Evolutionary conservation across 108 stramenopile species (phyloP).

Genomic region (Cyclotella kingstonii): DNA sequence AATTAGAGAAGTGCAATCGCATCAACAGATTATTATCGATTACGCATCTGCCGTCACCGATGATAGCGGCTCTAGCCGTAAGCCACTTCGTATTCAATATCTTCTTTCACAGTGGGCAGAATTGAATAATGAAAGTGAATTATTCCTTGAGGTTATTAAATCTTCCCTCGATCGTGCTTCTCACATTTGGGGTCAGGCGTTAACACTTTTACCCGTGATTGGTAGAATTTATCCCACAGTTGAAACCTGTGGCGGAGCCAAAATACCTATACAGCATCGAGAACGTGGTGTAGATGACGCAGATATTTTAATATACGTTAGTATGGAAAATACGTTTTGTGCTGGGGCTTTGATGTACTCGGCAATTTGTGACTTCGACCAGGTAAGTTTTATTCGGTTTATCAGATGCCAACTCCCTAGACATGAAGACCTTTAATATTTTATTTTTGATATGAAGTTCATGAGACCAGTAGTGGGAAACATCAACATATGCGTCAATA

Average conservation of each 20-base stretch:
- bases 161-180: slow-evolving; percentile 22
- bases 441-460: no score
- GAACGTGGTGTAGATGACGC: slow-evolving; percentile 36
- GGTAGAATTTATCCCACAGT: slow-evolving; percentile 33
- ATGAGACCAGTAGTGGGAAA: slow-evolving; percentile 41
- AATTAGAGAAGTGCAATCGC: slow-evolving; percentile 30
- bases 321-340: slow-evolving; percentile 38
- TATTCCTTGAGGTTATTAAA: slow-evolving; percentile 13
- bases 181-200: slow-evolving; percentile 19
- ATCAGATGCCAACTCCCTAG: no score
- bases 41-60: slow-evolving; percentile 14
- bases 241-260: slow-evolving; percentile 28
- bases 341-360: slow-evolving; percentile 35
- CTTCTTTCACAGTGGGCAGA: slow-evolving; percentile 8
- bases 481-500: slow-evolving; percentile 43
- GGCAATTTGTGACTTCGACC: slow-evolving; percentile 48
- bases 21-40: slow-evolving; percentile 41
- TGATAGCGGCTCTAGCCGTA: background rate
- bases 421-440: no score
- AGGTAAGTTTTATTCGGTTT: slow-evolving; percentile 7
- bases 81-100: slow-evolving; percentile 31
- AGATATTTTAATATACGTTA: slow-evolving; percentile 42
- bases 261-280: slow-evolving; percentile 19
- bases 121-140: background rate
- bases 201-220: slow-evolving; percentile 15